Evolutionary conservation across 1,139 yeast genomes (phyloP), one percentile per base, ranked within the genome.

Genomic region (Hyphopichia wangnamkhiaoensis): DNA sequence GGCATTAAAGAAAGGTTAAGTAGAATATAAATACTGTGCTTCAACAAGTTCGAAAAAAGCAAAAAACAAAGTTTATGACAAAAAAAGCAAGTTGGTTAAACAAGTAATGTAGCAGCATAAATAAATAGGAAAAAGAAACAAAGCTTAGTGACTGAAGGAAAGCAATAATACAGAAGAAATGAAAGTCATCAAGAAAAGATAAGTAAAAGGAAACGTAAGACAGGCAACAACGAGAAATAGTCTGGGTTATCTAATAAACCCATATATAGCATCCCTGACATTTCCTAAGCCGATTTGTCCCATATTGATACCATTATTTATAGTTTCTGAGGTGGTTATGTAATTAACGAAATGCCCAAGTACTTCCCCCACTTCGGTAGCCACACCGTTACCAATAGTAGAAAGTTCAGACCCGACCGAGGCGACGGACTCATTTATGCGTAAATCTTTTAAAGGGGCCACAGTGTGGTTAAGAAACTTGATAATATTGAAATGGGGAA

Each of bases 241-340:
- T 33, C 27, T 5, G n/a, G n/a, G n/a, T 20, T 26, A 29, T 17
- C 21, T 5, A 7, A 13, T 4, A 16, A 17, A 9, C 9, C 59
- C 57, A 44, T 50, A 60, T 10, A 64, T 41, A 5, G 61, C 49
- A 37, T 52, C 54, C 40, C 67, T 49, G 33, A 68, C 39, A 38
- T 54, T 59, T 13, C 70, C 71, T 33, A 67, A 49, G 0, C 73
- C 73, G 21, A 68, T 52, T 33, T 61, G 63, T 4, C 65, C 59
- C 31, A 58, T 44, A 26, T 43, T 39, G 16, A 55, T 39, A 5
- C 63, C 61, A 18, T 45, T 42, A 35, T 39, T 44, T 12, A 56
- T 47, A 18, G 52, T 25, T 13, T 52, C 58, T 1, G 56, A 45
- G 20, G 50, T 49, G 13, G 40, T 47, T 3, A 58, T 44, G 30